phyloP scores from a whole-genome alignment of 306 rosid species.

The Castanospermum australe region DNA sequence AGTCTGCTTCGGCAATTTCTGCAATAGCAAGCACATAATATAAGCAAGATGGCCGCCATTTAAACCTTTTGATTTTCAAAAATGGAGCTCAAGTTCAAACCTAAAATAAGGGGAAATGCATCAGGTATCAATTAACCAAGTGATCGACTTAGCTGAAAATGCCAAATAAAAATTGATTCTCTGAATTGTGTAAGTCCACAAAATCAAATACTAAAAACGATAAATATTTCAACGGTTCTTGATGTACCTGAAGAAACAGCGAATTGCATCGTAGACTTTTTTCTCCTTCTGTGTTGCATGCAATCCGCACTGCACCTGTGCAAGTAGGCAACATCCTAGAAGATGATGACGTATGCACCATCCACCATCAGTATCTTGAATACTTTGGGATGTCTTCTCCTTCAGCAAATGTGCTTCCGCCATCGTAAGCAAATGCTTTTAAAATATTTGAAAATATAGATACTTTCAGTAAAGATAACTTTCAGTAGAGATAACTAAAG shows the following conservation, averaged over 20 bases:
- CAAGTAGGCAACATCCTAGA: constrained; percentile 88
- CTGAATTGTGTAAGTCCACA: neutral
- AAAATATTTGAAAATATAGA: constrained; percentile 32
- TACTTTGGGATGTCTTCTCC: constrained; percentile 80
- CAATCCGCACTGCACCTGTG: constrained; percentile 75
- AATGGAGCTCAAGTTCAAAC: neutral
- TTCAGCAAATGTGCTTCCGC: constrained; percentile 72
- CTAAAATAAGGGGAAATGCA: constrained; percentile 11
- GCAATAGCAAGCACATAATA: neutral
- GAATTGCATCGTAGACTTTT: constrained; percentile 74
- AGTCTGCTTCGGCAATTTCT: neutral
- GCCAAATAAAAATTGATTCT: neutral
- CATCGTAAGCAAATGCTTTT: constrained; percentile 65
- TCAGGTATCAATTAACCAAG: neutral
- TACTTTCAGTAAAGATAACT: constrained; percentile 30
- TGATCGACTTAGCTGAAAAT: constrained; percentile 3
- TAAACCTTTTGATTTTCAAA: neutral
- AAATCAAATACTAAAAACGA: neutral
- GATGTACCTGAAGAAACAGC: constrained; percentile 87
- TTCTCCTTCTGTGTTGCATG: constrained; percentile 68
- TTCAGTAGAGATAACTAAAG: constrained; percentile 23
- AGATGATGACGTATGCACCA: constrained; percentile 92
- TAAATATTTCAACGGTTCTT: neutral
- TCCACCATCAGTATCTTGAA: constrained; percentile 80
- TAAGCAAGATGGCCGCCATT: neutral